These are phyloP conservation scores for Ceratobasidium sp. DNA, from an alignment of 1,284 basidiomycete species.

Conservation along the genomic window DNA sequence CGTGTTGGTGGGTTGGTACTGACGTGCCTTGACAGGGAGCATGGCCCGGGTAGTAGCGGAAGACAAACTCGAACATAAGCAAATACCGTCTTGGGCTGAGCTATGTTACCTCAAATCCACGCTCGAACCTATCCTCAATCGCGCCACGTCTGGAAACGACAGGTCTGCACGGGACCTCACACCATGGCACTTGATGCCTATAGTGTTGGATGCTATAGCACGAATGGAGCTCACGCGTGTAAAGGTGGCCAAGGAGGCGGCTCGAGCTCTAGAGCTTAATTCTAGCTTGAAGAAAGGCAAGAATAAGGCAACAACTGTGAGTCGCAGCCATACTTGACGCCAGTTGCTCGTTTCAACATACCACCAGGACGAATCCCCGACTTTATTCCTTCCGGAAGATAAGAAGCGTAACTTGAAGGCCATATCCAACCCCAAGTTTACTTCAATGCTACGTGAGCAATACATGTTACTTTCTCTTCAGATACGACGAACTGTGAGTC, in stretches of 20 bases:
- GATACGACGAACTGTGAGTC: conserved; percentile 6
- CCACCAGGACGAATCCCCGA: conserved; percentile 14
- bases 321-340: background rate
- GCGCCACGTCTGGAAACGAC: conserved; percentile 9
- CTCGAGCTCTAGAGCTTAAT: conserved; percentile 14
- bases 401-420: background rate
- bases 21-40: conserved; percentile 12
- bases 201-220: conserved; percentile 12
- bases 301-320: background rate
- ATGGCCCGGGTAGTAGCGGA: conserved; percentile 7
- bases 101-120: background rate
- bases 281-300: conserved; percentile 13
- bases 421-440: background rate
- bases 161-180: conserved; percentile 21
- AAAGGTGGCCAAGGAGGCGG: conserved; percentile 22
- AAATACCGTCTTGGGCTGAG: conserved; percentile 15
- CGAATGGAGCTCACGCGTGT: conserved; percentile 22
- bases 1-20: too few species aligned
- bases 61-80: background rate
- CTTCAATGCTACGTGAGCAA: background rate
- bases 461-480: conserved; percentile 27
- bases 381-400: conserved; percentile 2
- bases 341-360: background rate
- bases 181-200: conserved; percentile 26
- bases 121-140: conserved; percentile 31